Percentiles rank a stretch among this genome's conserved stretches.
Conservation (phyloP, 371 early-diverging fungal species). For the Mucor ambiguus region DNA sequence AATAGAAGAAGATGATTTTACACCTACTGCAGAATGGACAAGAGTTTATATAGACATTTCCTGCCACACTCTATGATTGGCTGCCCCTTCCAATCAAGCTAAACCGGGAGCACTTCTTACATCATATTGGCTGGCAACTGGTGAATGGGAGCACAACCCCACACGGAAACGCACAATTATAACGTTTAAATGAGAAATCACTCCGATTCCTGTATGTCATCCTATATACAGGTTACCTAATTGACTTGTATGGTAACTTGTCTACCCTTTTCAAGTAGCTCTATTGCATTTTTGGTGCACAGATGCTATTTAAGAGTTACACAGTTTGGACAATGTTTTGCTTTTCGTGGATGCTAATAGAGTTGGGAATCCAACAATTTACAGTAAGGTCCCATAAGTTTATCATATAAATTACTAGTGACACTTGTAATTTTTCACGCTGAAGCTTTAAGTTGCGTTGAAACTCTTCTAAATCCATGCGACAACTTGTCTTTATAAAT, state of each 20-base stretch:
- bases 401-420: not conserved
- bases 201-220: constrained; percentile 20
- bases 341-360: not conserved
- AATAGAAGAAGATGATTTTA: constrained; percentile 1
- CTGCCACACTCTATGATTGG: constrained; percentile 3
- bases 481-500: no score
- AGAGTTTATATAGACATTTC: not conserved
- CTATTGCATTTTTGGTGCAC: constrained; percentile 1
- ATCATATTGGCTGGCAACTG: constrained; percentile 6
- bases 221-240: constrained; percentile 7
- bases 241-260: constrained; percentile 7
- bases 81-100: not conserved
- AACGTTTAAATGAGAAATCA: not conserved
- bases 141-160: constrained; percentile 2
- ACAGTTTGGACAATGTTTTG: not conserved
- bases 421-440: not conserved
- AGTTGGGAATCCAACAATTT: not conserved
- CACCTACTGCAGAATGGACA: not conserved
- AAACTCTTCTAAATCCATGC: no score
- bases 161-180: not conserved
- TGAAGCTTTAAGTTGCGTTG: not conserved
- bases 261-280: not conserved
- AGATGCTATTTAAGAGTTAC: constrained; percentile 1
- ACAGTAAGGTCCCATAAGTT: not conserved
- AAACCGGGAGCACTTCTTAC: constrained; percentile 1